Base-by-base conservation (phyloP, 208 protist genomes). In the Trypanosoma theileri region DNA sequence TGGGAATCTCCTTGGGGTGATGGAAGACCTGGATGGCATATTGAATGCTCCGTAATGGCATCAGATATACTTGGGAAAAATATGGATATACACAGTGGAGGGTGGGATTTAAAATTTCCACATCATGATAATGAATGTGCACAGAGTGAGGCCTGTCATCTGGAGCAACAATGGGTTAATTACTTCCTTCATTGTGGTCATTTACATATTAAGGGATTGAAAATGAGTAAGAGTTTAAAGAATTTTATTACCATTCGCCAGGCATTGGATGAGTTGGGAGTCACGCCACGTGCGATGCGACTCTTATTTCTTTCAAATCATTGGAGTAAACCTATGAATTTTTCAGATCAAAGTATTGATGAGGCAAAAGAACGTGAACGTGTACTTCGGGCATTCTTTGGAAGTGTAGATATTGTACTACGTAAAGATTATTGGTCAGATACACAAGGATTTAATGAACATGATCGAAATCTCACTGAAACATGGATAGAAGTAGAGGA, bases 61-160 rank as follows among this genome's bases (percentile, higher is more conserved):
- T 89, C 84, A 45, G 85, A 96, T 63, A 72, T 98, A 3, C 77
- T 99, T 10, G 97, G 97, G 40, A 59, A 74, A 28, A 89, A 91
- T 44, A 89, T 99, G 54, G 98, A 99, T 80, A 95, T 99, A 61
- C 98, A 99, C 82, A 80, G 79, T 50, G 98, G 98, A 41, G 98
- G 98, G n/a, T 92, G 91, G 53, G 99, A 99, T 74, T 82, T 99
- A 12, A 97, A 98, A 73, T 99, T 99, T 70, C 99, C 99, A 8
- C 99, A 99, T 82, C 99, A 99, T 85, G 98, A 99, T 66, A 99
- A 99, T 75, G 98, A 99, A 85, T 84, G 99, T 22, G 98, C 98
- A 24, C 98, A 99, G 82, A 92, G 85, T 59, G 98, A 98, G 80
- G 96, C 91, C 14, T 87, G 80, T 67, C 81, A 82, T 67, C 73